Base-by-base conservation (phyloP, 2,329 filamentous ascomycete genomes). In the Venturia carpophila region DNA sequence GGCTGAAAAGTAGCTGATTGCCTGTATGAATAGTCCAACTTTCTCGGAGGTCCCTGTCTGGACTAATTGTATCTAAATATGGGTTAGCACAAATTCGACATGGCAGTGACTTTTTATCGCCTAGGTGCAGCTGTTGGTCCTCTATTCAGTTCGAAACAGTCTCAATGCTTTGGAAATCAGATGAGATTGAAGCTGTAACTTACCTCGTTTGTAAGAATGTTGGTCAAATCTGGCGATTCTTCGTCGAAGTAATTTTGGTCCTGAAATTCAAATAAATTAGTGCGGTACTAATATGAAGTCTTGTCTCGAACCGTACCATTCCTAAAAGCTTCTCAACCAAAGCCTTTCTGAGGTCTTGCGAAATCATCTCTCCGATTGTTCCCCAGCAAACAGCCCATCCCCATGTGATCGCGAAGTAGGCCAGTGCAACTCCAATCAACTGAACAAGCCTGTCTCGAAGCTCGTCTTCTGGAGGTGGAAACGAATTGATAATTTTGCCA, bases 11-110 rank as follows among this genome's bases (percentile, higher is more conserved):
- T 88, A 90, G 1, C 85, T 84, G 11, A 83, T 73, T 64, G 82
- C 85, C 34, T 82, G 80, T 3, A 90, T 78, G 68, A 83, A 82
- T 42, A 89, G 82, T 62, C 87, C 87, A n/a, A 88, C 86, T 72
- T 90, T 90, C 73, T 90, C 87, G 1, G 84, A 86, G 0, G 86
- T 88, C 17, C 87, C 87, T 0, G 82, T 81, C 70, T 88, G 86
- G 63, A 90, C 58, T 37, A 65, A 21, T 24, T 47, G 45, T 7
- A 47, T 47, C 45, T 47, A n/a, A 19, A 34, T 30, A 21, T 7
- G 19, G 13, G 3, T 62, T 45, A 47, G 45, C 43, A 47, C n/a
- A 17, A 21, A 1, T 21, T 47, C 43, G n/a, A 19, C 15, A 19
- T 45, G 17, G 42, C 19, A 19, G 17, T 19, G 42, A 45, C 1